phyloP scores from a whole-genome alignment of 495 filamentous ascomycete genomes.

The Xylaria sp. region DNA sequence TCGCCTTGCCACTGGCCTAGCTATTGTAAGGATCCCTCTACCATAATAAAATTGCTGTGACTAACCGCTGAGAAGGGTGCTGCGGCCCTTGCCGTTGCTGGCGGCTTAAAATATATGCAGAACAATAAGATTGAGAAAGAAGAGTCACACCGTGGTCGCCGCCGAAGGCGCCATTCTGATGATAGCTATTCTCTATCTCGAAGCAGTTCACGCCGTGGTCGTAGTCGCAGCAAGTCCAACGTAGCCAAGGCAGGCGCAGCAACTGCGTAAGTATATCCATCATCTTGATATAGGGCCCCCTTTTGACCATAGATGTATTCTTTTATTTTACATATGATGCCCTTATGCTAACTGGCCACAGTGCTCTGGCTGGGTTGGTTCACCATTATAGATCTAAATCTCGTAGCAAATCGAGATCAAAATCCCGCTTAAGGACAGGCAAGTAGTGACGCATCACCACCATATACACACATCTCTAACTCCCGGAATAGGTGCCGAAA shows the following conservation, averaged over 20 bases:
- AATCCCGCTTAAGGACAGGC: constrained; percentile 61
- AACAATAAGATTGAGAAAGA: constrained; percentile 72
- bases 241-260: constrained; percentile 81
- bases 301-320: background rate
- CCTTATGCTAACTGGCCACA: constrained; percentile 29
- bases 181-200: constrained; percentile 41
- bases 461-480: constrained; percentile 21
- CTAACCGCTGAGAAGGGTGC: constrained; percentile 49
- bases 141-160: constrained; percentile 71
- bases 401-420: constrained; percentile 56
- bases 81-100: constrained; percentile 74
- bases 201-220: constrained; percentile 44
- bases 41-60: background rate
- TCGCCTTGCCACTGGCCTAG: constrained; percentile 70
- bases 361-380: constrained; percentile 74
- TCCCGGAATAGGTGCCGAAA: constrained; percentile 52
- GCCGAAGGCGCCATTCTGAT: constrained; percentile 63
- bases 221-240: constrained; percentile 64
- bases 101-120: constrained; percentile 77
- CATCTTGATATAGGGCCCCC: background rate
- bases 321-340: background rate
- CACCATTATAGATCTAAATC: constrained; percentile 73
- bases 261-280: constrained; percentile 58
- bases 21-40: constrained; percentile 60
- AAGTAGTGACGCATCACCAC: constrained; percentile 9